These are phyloP conservation scores for Naumovozyma baii DNA, from an alignment of 805 yeast species.

Conservation along the genomic window DNA sequence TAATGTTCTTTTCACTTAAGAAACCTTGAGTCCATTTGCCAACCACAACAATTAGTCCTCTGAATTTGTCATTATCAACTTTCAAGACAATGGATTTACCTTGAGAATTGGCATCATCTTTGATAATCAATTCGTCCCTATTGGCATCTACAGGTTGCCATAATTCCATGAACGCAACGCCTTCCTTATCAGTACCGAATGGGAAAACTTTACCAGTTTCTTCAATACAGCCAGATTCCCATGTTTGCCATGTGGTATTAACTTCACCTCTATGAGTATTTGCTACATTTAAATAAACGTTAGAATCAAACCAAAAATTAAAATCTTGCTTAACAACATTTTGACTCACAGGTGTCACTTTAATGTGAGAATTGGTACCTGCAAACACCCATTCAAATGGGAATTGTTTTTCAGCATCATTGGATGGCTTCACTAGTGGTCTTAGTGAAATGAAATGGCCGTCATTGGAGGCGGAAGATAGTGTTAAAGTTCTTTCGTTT, in stretches of 20 bases:
- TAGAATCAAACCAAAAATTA: conserved; percentile 25
- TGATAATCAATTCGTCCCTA: conserved; percentile 14
- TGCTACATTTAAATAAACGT: conserved; percentile 19
- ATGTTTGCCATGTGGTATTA: conserved; percentile 25
- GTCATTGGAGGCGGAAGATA: conserved; percentile 25
- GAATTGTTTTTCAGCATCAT: conserved; percentile 25
- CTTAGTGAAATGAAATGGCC: conserved; percentile 33
- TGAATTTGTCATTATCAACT: conserved; percentile 17
- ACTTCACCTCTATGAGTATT: conserved; percentile 24
- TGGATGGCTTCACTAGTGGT: conserved; percentile 25
- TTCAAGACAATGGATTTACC: conserved; percentile 22
- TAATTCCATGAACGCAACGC: conserved; percentile 25
- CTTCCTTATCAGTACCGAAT: conserved; percentile 20
- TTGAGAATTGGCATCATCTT: conserved; percentile 5
- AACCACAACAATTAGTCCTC: conserved; percentile 25
- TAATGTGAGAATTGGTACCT: conserved; percentile 37
- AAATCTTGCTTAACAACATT: conserved; percentile 18
- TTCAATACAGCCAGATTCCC: conserved; percentile 28
- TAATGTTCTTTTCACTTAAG: conserved; percentile 17
- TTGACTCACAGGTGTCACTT: conserved; percentile 22
- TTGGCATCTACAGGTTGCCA: conserved; percentile 30
- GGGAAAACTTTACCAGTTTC: conserved; percentile 29
- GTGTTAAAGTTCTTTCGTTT: conserved; percentile 26
- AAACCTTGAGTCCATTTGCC: conserved; percentile 31
- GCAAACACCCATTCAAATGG: conserved; percentile 53